Base-by-base conservation (phyloP, 2,329 filamentous ascomycete species). In the Cercospora sp. region DNA sequence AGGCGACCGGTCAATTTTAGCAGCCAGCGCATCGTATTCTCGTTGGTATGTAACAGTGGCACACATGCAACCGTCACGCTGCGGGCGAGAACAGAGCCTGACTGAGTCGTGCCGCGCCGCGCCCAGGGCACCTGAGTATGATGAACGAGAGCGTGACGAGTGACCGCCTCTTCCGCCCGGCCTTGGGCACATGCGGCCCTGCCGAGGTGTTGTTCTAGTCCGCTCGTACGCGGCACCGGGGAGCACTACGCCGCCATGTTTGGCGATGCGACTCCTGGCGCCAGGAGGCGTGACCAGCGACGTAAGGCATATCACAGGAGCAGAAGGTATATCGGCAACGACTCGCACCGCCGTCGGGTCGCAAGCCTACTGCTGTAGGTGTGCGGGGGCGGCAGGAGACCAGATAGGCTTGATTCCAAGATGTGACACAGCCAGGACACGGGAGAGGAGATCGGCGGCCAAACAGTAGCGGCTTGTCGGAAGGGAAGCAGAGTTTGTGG, bases 371-470 rank as follows among this genome's bases (percentile, higher is more conserved):
- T 58, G 20, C 53, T 58, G 53, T 30, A 28, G 26, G 53, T 28
- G 26, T 58, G 53, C 53, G 65, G 55, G 53, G 61, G 58, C 62
- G 66, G 66, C 63, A 65, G 42, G 28, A 18, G 51, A 58, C 23
- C 30, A 58, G 67, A 69, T 66, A 64, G 67, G 64, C 64, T 66
- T 64, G 57, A 63, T 23, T 23, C 23, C 40, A 31, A 51, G 53
- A 51, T 61, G 62, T 28, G 20, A 60, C 28, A 58, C 23, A 23
- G 23, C 23, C 23, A 23, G 23, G 23, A 23, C 64, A 64, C 55
- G 62, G 67, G 67, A 55, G 55, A 40, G 53, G 4, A 60, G 67
- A 66, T 66, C 64, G 64, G 58, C 58, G 31, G 36, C 23, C 18
- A 18, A 55, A 51, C 33, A 40, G 64, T 48, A 45, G 53, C 57